Percentiles rank a stretch among this genome's conserved stretches.
Conservation (phyloP, 139 green algal genomes). For the Asterochloris sp. region DNA sequence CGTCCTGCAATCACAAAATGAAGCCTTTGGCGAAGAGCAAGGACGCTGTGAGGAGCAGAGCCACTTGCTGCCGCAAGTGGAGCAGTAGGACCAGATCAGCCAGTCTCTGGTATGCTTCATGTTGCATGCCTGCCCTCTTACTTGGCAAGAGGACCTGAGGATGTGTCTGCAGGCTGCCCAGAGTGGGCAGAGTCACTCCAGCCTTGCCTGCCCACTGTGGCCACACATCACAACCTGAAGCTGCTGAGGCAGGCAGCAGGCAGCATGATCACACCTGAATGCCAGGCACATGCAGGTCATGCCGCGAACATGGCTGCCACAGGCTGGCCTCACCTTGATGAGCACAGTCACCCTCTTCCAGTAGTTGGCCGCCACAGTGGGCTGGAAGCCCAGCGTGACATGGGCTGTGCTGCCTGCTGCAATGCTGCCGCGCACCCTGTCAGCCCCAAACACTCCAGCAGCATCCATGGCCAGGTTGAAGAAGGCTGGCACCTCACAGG, state of each 20-base stretch:
- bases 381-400: conserved; percentile 53
- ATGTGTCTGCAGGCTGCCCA: no score
- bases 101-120: neutral
- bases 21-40: no score
- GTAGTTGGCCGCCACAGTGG: conserved; percentile 47
- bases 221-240: no score
- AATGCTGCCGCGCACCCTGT: conserved; percentile 35
- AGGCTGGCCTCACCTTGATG: conserved; percentile 34
- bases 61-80: no score
- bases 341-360: conserved; percentile 54
- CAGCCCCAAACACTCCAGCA: conserved; percentile 47
- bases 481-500: conserved; percentile 37
- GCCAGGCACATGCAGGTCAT: neutral
- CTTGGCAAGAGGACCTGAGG: neutral
- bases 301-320: neutral
- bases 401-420: conserved; percentile 31
- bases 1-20: conserved; percentile 23
- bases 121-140: neutral
- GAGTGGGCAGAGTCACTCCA: no score
- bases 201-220: no score
- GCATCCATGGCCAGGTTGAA: conserved; percentile 46
- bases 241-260: neutral
- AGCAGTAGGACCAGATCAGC: no score
- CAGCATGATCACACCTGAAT: neutral
- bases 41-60: no score